Evolutionary conservation across 2,329 filamentous ascomycete species (phyloP).

Genomic region (Venturia carpophila): DNA sequence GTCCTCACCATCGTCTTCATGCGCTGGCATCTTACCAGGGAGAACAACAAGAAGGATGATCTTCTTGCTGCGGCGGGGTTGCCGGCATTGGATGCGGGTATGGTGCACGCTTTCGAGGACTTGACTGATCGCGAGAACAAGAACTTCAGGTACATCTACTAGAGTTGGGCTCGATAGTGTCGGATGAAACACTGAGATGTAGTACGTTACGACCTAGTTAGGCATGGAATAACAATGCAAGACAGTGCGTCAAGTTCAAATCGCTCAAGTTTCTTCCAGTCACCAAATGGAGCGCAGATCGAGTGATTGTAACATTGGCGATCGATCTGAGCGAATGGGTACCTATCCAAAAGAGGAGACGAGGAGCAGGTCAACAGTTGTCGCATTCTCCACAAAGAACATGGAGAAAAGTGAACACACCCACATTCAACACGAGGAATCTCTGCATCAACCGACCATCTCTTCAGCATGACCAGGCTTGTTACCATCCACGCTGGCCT

Average conservation of each 20-base stretch:
- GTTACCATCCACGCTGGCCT: not conserved
- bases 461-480: not conserved
- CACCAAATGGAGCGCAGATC: no score
- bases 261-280: no score
- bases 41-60: conserved; percentile 53
- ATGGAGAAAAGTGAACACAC: not conserved
- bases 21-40: conserved; percentile 48
- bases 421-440: not conserved
- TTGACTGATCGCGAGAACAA: conserved; percentile 55
- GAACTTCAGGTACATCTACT: conserved; percentile 52
- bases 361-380: no score
- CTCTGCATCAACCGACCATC: not conserved
- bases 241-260: no score
- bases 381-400: no score
- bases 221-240: no score
- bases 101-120: conserved; percentile 53
- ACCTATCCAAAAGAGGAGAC: not conserved
- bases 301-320: no score
- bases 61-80: conserved; percentile 31
- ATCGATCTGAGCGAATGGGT: not conserved
- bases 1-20: conserved; percentile 51
- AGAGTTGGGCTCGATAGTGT: conserved; percentile 18
- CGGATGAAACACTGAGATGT: not conserved
- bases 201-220: not conserved
- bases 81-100: conserved; percentile 28